phyloP scores from a whole-genome alignment of 163 green algal genomes.

The Scenedesmus sp. region DNA sequence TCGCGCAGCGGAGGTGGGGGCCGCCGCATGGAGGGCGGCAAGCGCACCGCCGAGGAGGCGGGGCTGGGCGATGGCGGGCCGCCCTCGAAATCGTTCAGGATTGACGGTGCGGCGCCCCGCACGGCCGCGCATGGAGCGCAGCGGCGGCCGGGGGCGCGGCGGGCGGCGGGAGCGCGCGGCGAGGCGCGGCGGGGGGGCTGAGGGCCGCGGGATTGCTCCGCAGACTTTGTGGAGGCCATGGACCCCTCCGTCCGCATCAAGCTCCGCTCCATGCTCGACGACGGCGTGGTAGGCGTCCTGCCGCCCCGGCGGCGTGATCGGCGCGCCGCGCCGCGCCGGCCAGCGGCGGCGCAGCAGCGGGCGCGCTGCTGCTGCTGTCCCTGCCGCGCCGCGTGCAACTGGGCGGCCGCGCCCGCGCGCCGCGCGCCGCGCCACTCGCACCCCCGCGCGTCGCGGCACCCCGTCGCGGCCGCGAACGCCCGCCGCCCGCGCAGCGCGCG shows the following conservation, averaged over 20 bases:
- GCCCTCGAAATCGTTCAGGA: slow-evolving; percentile 35
- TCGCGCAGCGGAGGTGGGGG: too few relatives aligned
- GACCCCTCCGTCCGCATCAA: slow-evolving; percentile 47
- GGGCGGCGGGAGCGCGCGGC: neutral
- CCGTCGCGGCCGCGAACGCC: too few relatives aligned
- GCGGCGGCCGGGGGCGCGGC: neutral
- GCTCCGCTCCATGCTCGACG: slow-evolving; percentile 48
- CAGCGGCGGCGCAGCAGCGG: too few relatives aligned
- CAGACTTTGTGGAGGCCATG: slow-evolving; percentile 46
- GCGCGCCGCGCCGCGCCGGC: too few relatives aligned
- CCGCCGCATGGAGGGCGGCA: slow-evolving; percentile 27
- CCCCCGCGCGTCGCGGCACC: too few relatives aligned
- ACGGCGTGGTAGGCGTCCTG: slow-evolving; percentile 30
- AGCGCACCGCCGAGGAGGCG: slow-evolving; percentile 36
- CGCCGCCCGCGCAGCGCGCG: too few relatives aligned
- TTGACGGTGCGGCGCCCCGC: slow-evolving; percentile 30
- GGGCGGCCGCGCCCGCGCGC: too few relatives aligned
- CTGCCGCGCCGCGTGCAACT: too few relatives aligned
- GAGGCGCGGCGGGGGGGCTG: neutral
- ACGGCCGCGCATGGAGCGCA: neutral
- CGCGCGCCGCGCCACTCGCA: too few relatives aligned
- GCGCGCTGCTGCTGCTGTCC: too few relatives aligned
- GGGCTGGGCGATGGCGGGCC: slow-evolving; percentile 4
- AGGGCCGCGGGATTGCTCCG: slow-evolving; percentile 1
- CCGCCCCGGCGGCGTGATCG: too few relatives aligned